These are phyloP conservation scores for Austropuccinia psidii DNA, from an alignment of 1,284 basidiomycete genomes.

Conservation along the genomic window DNA sequence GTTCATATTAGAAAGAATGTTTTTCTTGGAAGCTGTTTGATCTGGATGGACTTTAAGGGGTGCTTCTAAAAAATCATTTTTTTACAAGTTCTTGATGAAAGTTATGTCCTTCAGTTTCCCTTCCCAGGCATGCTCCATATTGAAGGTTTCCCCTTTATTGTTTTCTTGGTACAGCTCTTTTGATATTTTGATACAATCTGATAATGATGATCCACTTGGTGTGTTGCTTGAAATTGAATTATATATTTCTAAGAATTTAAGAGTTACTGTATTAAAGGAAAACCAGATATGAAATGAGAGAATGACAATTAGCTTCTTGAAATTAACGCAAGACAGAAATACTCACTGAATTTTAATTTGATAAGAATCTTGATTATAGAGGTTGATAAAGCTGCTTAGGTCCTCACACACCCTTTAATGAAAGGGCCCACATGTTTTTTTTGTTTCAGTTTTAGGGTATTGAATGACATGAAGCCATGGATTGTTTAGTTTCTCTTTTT, in stretches of 20 bases:
- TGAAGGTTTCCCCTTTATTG: neutral
- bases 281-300: neutral
- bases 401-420: neutral
- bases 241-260: neutral
- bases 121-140: neutral
- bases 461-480: neutral
- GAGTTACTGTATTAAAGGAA: neutral
- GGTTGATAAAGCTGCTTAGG: neutral
- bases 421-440: constrained; percentile 5
- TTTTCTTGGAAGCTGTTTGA: no score
- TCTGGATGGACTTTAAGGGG: no score
- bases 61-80: no score
- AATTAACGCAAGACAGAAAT: neutral
- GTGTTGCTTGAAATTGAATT: neutral
- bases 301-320: neutral
- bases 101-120: neutral
- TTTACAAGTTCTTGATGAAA: no score
- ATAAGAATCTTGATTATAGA: neutral
- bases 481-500: neutral
- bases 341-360: constrained; percentile 11
- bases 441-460: neutral
- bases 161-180: neutral
- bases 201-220: neutral
- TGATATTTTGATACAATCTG: neutral
- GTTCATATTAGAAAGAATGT: no score